Evolutionary conservation across 768 basidiomycete genomes (phyloP).

Genomic region (Chalciporus piperatus): DNA sequence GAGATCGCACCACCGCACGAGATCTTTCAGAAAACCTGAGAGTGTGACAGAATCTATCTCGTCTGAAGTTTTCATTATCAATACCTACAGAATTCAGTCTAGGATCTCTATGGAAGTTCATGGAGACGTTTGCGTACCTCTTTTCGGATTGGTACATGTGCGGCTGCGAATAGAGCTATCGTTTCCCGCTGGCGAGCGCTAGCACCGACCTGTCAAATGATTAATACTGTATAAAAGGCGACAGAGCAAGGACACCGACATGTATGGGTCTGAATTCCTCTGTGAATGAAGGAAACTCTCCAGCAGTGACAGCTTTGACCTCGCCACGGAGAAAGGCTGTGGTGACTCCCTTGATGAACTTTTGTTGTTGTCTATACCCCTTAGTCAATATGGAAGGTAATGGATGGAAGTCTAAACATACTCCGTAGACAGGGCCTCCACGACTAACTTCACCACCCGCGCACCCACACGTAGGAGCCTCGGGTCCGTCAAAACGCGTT

Average conservation of each 20-base stretch:
- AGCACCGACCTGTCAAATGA: constrained; percentile 14
- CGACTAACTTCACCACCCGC: constrained; percentile 63
- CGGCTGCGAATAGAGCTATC: constrained; percentile 63
- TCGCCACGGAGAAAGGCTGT: constrained; percentile 42
- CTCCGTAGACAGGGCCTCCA: constrained; percentile 61
- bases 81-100: constrained; percentile 40
- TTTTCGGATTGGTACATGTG: constrained; percentile 58
- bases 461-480: constrained; percentile 44
- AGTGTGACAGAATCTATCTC: constrained; percentile 47
- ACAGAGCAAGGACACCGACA: constrained; percentile 34
- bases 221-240: not conserved
- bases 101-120: not conserved
- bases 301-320: constrained; percentile 50
- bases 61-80: constrained; percentile 7
- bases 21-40: constrained; percentile 46
- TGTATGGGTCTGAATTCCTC: constrained; percentile 47
- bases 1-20: constrained; percentile 61
- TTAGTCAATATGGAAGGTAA: constrained; percentile 2
- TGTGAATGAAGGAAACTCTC: constrained; percentile 41
- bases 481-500: constrained; percentile 36
- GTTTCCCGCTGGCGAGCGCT: constrained; percentile 54
- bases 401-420: constrained; percentile 41
- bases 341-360: constrained; percentile 44
- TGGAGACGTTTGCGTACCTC: constrained; percentile 46
- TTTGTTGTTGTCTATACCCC: constrained; percentile 53